A percentile compares a stretch with the other conserved stretches of the same genome.
phyloP scores from a whole-genome alignment of 345 rosid species.

The Citrus unshiu region DNA sequence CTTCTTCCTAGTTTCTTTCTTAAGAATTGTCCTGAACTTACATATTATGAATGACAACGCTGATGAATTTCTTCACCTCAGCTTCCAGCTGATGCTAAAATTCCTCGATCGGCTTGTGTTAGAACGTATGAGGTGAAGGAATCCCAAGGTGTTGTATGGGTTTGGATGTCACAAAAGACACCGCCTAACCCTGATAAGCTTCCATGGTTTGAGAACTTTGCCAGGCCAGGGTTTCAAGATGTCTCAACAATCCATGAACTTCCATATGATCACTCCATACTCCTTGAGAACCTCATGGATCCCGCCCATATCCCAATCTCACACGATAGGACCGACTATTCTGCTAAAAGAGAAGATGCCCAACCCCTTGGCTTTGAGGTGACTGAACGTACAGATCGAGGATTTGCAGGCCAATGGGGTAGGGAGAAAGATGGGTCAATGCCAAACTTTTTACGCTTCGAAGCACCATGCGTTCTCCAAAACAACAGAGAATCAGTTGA shows the following conservation, averaged over 20 bases:
- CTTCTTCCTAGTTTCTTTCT: background rate
- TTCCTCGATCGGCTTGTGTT: conserved; percentile 76
- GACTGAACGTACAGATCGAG: conserved; percentile 61
- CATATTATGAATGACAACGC: background rate
- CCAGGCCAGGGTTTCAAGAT: conserved; percentile 74
- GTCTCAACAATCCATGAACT: conserved; percentile 75
- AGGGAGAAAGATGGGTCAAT: conserved; percentile 44
- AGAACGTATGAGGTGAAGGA: conserved; percentile 67
- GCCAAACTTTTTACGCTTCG: conserved; percentile 57
- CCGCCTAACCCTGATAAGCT: conserved; percentile 59
- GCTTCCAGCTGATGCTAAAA: conserved; percentile 78
- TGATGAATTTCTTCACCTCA: conserved; percentile 18
- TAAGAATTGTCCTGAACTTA: background rate
- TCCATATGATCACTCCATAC: conserved; percentile 94
- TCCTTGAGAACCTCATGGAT: conserved; percentile 96
- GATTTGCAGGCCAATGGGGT: conserved; percentile 94
- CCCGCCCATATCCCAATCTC: conserved; percentile 96
- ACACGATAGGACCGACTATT: conserved; percentile 83
- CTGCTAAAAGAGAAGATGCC: conserved; percentile 85
- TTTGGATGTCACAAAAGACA: conserved; percentile 80
- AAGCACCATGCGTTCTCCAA: conserved; percentile 81
- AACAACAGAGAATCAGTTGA: conserved; percentile 59
- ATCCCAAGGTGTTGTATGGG: conserved; percentile 94
- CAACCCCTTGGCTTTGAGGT: conserved; percentile 73
- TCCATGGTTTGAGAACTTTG: conserved; percentile 90